Evolutionary conservation across 768 basidiomycete genomes (phyloP), one percentile per base, ranked within the genome.

Genomic region (Dioszegia aurantiaca): DNA sequence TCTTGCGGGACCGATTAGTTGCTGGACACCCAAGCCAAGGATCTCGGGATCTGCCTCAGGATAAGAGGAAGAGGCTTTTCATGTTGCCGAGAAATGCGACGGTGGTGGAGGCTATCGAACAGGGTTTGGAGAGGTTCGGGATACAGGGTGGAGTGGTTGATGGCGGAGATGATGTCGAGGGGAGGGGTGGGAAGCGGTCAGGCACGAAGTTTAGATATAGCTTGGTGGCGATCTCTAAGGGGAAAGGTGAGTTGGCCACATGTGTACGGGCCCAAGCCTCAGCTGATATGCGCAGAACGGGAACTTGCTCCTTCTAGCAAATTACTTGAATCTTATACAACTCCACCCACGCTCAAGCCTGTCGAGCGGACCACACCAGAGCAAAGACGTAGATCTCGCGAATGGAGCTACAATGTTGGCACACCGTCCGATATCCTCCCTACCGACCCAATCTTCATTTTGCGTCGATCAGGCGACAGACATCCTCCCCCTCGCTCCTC

Each of bases 81-180:
- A 84, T 88, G 61, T 87, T 98, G 78, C 90, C 94, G 0, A 88
- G 90, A 77, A 98, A 95, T 68, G 86, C 88, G 33, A 98, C 90
- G 0, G 95, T 97, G 2, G 90, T 92, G 0, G 95, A 99, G 77
- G 92, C 93, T 14, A 90, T 95, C 37, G 95, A 99, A 75, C 80
- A 89, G 36, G 88, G 87, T 4, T 73, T 99, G 62, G 95, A 97
- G 70, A 79, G 91, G 58, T 97, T 98, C 70, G 95, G 95, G 2
- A 95, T 99, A 56, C 80, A 84, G 33, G 94, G 95, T 37, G 95
- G 93, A n/a, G 91, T 99, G 1, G 94, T 98, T 2, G 93, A 97
- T 74, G 95, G 95, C 1, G 95, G 95, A 1, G 95, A 99, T 74
- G 94, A 97, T 69, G 84, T 99, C 0, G 95, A 99, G 77, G 94